Conservation (phyloP, 768 basidiomycete species). For the Cyclocybe cylindracea region DNA sequence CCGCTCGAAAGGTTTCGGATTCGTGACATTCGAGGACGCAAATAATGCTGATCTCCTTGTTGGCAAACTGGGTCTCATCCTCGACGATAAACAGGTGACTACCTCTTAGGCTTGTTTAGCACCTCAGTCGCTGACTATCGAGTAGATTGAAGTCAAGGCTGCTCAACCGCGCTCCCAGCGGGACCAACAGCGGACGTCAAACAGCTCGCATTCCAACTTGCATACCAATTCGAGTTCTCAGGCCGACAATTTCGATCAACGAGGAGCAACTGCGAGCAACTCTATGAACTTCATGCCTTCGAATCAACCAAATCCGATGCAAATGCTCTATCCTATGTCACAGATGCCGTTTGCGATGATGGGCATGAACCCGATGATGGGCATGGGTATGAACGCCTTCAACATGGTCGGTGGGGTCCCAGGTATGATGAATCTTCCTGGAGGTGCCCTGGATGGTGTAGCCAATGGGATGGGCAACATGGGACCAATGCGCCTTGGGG, state of each 20-base stretch:
- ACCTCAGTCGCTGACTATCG: not conserved
- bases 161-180: constrained; percentile 74
- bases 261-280: too few relatives aligned
- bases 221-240: constrained; percentile 1
- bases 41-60: constrained; percentile 68
- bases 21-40: constrained; percentile 77
- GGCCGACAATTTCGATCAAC: not conserved
- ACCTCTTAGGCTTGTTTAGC: not conserved
- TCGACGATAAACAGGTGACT: constrained; percentile 78
- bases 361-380: constrained; percentile 53
- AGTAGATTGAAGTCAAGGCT: constrained; percentile 79
- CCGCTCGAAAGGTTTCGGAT: constrained; percentile 82
- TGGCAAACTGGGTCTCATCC: constrained; percentile 61
- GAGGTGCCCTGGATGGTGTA: constrained; percentile 22
- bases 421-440: constrained; percentile 27
- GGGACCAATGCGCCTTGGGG: constrained; percentile 36
- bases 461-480: constrained; percentile 37
- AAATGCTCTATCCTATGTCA: constrained; percentile 59
- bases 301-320: constrained; percentile 44
- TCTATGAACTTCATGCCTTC: constrained; percentile 28
- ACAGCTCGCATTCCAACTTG: constrained; percentile 2
- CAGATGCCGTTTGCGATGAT: constrained; percentile 45
- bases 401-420: constrained; percentile 18
- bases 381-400: constrained; percentile 45
- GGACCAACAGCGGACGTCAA: constrained; percentile 48